Percentiles rank a stretch among this genome's conserved stretches.
Evolutionary conservation across 257 asterid species (phyloP).

Genomic region (Linaria vulgaris): DNA sequence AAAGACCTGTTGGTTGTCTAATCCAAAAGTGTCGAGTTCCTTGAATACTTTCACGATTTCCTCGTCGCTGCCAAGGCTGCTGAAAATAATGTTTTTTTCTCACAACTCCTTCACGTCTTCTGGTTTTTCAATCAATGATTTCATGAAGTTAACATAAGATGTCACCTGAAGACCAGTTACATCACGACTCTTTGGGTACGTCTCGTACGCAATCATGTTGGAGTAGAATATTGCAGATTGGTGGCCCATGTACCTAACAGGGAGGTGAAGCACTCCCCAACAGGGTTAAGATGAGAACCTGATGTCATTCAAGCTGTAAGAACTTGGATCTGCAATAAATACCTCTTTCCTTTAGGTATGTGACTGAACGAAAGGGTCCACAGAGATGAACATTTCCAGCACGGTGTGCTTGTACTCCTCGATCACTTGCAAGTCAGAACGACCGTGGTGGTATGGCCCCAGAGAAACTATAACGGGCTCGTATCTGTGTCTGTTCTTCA

Average conservation of each 20-base stretch:
- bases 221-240: neutral
- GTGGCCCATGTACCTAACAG: neutral
- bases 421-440: neutral
- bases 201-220: constrained; percentile 38
- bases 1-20: neutral
- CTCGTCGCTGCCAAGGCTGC: constrained; percentile 27
- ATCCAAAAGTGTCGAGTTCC: constrained; percentile 9
- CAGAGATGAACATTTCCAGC: neutral
- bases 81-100: constrained; percentile 22
- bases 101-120: constrained; percentile 35
- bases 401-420: neutral
- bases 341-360: too few relatives aligned
- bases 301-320: neutral
- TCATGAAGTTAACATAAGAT: constrained; percentile 29
- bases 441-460: constrained; percentile 5
- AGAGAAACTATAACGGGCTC: constrained; percentile 7
- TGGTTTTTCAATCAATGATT: too few relatives aligned
- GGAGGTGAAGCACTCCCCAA: too few relatives aligned
- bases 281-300: neutral
- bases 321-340: neutral
- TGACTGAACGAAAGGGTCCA: neutral
- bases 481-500: neutral
- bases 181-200: constrained; percentile 13
- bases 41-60: constrained; percentile 23
- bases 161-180: neutral